Evolutionary conservation across 2,329 filamentous ascomycete genomes (phyloP), one percentile per base, ranked within the genome.

Genomic region (Ceratocystiopsis brevicomis): DNA sequence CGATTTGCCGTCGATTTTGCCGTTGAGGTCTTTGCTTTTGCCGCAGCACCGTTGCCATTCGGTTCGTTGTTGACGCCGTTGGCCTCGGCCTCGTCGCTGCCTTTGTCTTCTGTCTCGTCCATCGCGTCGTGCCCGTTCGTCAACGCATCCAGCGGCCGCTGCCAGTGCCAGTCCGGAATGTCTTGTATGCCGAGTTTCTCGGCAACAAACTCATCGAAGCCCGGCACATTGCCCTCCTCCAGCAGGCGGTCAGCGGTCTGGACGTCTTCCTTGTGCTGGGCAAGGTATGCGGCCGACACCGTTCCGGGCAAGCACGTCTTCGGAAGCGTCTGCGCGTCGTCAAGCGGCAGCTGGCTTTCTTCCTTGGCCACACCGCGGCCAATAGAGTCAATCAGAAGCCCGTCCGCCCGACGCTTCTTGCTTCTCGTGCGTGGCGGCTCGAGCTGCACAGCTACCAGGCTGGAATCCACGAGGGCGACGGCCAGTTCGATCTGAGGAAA

Each of bases 321-420:
- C 1, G 48, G 37, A 16, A 44, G 37, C 30, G 21, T 3, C 5
- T 5, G 12, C 5, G 25, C 14, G 9, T 12, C 35, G 4, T 38
- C 37, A 4, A 38, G 6, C 18, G 12, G 13, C n/a, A 16, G 14
- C 14, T n/a, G 17, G 35, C n/a, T 8, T 15, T 37, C 35, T 12
- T n/a, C 11, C 38, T n/a, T 3, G 36, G 16, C 41, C n/a, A 34
- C 35, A 3, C 78, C 80, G 47, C 77, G 77, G 2, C 80, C 78
- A 43, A 87, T 73, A 0, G 81, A 80, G 54, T 87, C 80, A 33
- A 82, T 78, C 21, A 87, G 61, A 9, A 82, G 63, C 10, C 78
- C 77, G 42, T 73, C 68, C 1, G 64, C 61, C 36, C 69, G 69
- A 35, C 69, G 64, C 57, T 72, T 69, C 48, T 65, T 69, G 46